Evolutionary conservation across 495 filamentous ascomycete species (phyloP).

Genomic region (Xylaria intraflava): DNA sequence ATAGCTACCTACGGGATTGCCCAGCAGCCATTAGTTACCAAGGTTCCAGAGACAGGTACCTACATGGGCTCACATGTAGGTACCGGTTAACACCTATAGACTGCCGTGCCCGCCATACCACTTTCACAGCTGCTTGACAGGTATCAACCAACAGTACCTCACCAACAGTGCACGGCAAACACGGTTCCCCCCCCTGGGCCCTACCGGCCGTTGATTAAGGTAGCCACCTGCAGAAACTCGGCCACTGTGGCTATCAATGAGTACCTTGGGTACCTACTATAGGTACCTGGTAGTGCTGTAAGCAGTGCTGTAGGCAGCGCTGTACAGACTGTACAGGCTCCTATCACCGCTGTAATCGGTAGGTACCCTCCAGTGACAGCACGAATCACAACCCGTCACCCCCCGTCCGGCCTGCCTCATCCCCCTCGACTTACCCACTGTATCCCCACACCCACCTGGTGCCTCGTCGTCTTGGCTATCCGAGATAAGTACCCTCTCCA

Average conservation of each 20-base stretch:
- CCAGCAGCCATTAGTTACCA: too few species aligned
- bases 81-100: too few species aligned
- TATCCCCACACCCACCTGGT: slow-evolving; percentile 10
- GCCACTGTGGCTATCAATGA: too few species aligned
- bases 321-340: not conserved
- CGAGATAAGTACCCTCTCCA: slow-evolving; percentile 3
- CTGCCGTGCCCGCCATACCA: too few species aligned
- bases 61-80: too few species aligned
- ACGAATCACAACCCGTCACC: not conserved
- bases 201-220: not conserved
- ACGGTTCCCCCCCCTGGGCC: not conserved
- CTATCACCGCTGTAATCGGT: not conserved
- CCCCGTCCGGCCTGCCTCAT: slow-evolving; percentile 7
- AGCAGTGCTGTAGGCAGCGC: not conserved
- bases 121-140: too few species aligned
- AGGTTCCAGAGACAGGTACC: too few species aligned
- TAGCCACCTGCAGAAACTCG: slow-evolving; percentile 1
- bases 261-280: too few species aligned
- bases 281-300: not conserved
- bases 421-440: not conserved
- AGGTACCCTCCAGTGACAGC: not conserved
- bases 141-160: slow-evolving; percentile 1
- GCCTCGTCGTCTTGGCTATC: not conserved
- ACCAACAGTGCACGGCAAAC: too few species aligned
- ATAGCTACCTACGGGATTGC: not conserved